These are phyloP conservation scores for Phalaenopsis equestris DNA, from an alignment of 106 monocot species.

Conservation along the genomic window DNA sequence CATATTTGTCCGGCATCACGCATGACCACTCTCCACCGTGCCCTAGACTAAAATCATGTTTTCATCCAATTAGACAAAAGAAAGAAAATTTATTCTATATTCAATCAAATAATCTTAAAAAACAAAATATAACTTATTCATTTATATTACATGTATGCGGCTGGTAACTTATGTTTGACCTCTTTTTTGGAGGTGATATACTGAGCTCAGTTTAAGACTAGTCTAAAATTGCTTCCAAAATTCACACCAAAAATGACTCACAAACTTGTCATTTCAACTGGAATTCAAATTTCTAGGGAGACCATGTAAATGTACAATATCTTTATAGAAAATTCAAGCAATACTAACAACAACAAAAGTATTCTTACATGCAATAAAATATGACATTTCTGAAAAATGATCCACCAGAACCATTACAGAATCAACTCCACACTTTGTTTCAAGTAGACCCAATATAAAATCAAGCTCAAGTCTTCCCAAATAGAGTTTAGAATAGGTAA, in stretches of 20 bases:
- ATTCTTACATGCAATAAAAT: conserved; percentile 7
- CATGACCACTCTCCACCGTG: no score
- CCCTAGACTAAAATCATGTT: no score
- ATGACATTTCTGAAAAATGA: conserved; percentile 10
- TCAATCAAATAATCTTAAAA: no score
- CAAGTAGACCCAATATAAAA: neutral
- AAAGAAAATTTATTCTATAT: no score
- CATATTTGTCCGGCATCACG: no score
- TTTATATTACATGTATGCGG: no score
- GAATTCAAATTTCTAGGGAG: neutral
- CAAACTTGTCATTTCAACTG: neutral
- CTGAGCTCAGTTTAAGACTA: neutral
- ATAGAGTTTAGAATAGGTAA: neutral
- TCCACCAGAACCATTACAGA: conserved; percentile 7
- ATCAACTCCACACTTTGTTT: conserved; percentile 2
- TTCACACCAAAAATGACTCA: conserved; percentile 8
- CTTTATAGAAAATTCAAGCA: neutral
- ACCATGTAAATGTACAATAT: neutral
- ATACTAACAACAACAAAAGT: neutral
- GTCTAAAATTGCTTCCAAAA: neutral
- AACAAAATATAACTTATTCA: no score
- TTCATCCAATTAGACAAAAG: no score
- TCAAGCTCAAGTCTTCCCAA: conserved; percentile 12
- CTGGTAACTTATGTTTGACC: conserved; percentile 4
- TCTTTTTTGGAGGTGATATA: neutral